Evolutionary conservation across 2,329 filamentous ascomycete species (phyloP), one percentile per base, ranked within the genome.

Genomic region (Pseudocercospora cruenta): DNA sequence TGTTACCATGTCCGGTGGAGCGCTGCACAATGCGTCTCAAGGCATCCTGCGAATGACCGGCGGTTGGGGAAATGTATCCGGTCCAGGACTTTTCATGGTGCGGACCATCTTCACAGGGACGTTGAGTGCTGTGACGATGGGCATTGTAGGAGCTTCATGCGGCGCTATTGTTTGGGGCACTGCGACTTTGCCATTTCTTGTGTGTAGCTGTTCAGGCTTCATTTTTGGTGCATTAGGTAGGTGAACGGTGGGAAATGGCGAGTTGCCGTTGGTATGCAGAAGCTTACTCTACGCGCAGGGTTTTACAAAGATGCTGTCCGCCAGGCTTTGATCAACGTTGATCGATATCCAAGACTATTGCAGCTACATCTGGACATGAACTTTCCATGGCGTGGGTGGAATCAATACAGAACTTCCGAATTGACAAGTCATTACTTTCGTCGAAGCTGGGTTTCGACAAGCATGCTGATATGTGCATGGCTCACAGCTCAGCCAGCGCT

Each of bases 371-470:
- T 67, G 8, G 65, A 67, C 36, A 62, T 60, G 49, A 67, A 65
- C 36, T 67, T 59, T 54, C 60, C 65, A 7, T 43, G 31, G 45
- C 24, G 47, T 10, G 62, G 59, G 14, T 67, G 63, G 33, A 21
- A 31, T 45, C 53, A 14, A 9, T 65, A 53, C 19, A 57, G 58
- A 19, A 54, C 33, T 6, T 21, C 61, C 5, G 54, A 67, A 36
- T 43, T 67, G 31, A 51, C 57, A n/a, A 31, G 58, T 12, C 51
- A 51, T 19, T 36, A 28, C 24, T 65, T 65, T 49, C 24, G 39
- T 45, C 36, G 62, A 26, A 68, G 64, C 54, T 69, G 67, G 61
- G 60, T 64, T 47, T 65, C 66, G 67, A 67, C 63, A 45, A 64
- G 64, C 21, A 68, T 67, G 66, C 24, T 67, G 58, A 51, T 67